A percentile compares a stretch with the other conserved stretches of the same genome.
These are phyloP conservation scores for Eutrema yunnanense DNA, from an alignment of 345 rosid genomes.

Conservation along the genomic window DNA sequence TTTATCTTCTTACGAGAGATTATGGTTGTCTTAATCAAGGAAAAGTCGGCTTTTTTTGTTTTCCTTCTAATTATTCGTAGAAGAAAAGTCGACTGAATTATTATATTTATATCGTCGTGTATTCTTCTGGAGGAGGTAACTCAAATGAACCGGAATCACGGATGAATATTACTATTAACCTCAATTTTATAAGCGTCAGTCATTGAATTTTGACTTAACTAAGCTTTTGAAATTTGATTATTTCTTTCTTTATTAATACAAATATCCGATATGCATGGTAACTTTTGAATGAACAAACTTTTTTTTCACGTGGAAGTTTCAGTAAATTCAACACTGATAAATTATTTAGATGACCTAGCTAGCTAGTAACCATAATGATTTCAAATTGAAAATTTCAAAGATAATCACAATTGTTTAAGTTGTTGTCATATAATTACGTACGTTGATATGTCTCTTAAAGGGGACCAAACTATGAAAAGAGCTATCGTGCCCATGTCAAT, in stretches of 20 bases:
- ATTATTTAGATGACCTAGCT: neutral
- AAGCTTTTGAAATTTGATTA: neutral
- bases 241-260: neutral
- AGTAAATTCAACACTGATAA: neutral
- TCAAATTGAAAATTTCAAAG: neutral
- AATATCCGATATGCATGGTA: neutral
- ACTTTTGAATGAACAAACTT: neutral
- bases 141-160: constrained; percentile 23
- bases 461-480: neutral
- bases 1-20: neutral
- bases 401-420: neutral
- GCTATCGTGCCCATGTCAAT: neutral
- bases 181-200: neutral
- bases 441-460: neutral
- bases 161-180: neutral
- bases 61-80: neutral
- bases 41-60: neutral
- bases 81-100: constrained; percentile 19
- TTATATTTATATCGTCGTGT: neutral
- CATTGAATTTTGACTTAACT: neutral
- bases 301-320: neutral
- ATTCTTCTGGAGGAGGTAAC: constrained; percentile 8
- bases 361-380: neutral
- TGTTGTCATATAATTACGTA: neutral
- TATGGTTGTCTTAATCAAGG: constrained; percentile 19